Base-by-base conservation (phyloP, 176 grass and related monocot genomes). In the Ampelocalamus luodianensis region DNA sequence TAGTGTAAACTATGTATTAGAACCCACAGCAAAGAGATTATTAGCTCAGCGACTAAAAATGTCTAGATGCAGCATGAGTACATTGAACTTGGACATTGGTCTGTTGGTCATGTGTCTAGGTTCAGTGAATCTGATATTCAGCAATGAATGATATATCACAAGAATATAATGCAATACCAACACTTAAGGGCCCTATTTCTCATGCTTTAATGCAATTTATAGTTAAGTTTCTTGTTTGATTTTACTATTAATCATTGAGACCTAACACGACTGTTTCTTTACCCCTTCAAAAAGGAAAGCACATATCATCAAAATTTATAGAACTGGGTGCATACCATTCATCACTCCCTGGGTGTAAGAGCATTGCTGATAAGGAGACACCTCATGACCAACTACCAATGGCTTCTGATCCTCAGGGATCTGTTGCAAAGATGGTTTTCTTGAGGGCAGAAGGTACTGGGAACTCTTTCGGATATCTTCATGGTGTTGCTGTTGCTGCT, bases 391-490 rank as follows among this genome's bases (percentile, higher is more conserved):
- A 10, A 83, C 71, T 20, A 76, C 71, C 43, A 79, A 4, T 17
- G 83, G 62, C 45, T 88, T 89, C 9, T 61, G 68, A 71, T 90
- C 94, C 82, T 98, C 96, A 12, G 91, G 89, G 64, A 98, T 95
- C 74, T 90, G 90, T 54, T 90, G 80, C 83, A 95, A 68, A 40
- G 91, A 93, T 1, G 91, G 82, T 48, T 88, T 98, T 44, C 88
- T 92, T 18, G 96, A 92, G 7, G 92, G 88, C 22, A 93, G 62
- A 74, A 89, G 29, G 63, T 89, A 85, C 66, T 92, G 93, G 0
- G 93, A 98, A 37, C 96, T 98, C 77, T 92, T 95, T 10, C 85
- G 82, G 45, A 48, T 78, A 55, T 92, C 88, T 77, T 93, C 91
- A 70, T 81, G 90, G 8, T 91, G 82, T 1, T 85, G 91, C 1